Conservation (phyloP, 345 rosid genomes). For the Clarkia xantiana region DNA sequence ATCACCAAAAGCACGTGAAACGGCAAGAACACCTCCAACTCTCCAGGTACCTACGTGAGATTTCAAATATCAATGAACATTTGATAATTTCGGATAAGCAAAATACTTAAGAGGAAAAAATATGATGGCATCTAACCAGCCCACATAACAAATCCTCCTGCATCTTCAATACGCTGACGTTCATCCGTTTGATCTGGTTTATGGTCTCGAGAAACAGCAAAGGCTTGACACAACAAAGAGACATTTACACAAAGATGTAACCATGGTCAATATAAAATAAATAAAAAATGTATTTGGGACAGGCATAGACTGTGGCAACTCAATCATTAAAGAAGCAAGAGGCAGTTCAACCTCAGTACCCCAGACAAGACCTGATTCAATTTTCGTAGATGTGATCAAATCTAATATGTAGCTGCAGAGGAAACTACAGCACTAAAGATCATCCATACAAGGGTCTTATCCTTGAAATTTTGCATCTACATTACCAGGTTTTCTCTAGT, state of each 20-base stretch:
- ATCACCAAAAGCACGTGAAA: constrained; percentile 99
- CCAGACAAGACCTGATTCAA: too few species aligned
- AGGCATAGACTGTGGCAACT: too few species aligned
- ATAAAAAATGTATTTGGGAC: not conserved
- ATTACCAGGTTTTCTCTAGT: too few species aligned
- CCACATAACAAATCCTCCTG: constrained; percentile 99
- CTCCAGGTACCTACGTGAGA: constrained; percentile 79
- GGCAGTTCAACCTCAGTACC: too few species aligned
- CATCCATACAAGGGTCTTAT: too few species aligned
- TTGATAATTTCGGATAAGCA: not conserved
- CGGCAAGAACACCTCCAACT: constrained; percentile 99
- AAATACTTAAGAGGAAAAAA: not conserved
- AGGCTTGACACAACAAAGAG: constrained; percentile 30
- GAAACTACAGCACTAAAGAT: too few species aligned
- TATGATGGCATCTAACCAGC: constrained; percentile 40
- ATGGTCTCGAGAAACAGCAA: constrained; percentile 98
- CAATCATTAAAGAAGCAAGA: too few species aligned
- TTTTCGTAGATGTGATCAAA: too few species aligned
- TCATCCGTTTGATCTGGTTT: constrained; percentile 97
- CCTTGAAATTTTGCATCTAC: too few species aligned
- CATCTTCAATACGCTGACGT: constrained; percentile 93
- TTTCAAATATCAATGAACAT: constrained; percentile 7
- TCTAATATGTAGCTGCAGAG: too few species aligned
- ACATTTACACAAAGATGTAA: not conserved
- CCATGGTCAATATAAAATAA: not conserved